These are phyloP conservation scores for Betula pendula DNA, from an alignment of 306 rosid species.

Conservation along the genomic window DNA sequence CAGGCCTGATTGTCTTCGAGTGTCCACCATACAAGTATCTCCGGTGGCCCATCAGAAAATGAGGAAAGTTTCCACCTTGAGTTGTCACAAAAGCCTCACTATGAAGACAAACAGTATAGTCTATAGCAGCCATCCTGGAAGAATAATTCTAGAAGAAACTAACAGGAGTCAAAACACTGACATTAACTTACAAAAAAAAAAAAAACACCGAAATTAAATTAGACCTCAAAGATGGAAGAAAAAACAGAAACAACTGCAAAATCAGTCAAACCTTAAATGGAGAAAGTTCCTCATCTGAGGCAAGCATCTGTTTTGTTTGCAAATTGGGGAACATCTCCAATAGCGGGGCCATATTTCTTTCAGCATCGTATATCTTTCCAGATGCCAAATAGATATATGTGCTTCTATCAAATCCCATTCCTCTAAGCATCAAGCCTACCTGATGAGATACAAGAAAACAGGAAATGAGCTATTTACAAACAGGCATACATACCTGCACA, in stretches of 20 bases:
- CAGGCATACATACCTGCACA: neutral
- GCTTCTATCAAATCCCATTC: constrained; percentile 88
- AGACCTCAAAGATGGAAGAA: constrained; percentile 14
- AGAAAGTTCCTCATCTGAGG: constrained; percentile 81
- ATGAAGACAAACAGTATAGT: constrained; percentile 96
- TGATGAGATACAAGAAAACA: constrained; percentile 41
- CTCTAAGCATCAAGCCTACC: constrained; percentile 98
- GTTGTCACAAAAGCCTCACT: constrained; percentile 99
- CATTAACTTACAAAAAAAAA: too few relatives aligned
- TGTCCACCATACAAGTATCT: constrained; percentile 95
- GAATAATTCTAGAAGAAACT: constrained; percentile 70
- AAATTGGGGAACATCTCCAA: constrained; percentile 92
- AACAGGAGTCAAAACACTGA: constrained; percentile 46
- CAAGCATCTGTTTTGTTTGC: constrained; percentile 79
- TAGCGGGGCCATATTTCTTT: constrained; percentile 80
- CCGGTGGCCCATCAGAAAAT: constrained; percentile 92
- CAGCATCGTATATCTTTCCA: constrained; percentile 82
- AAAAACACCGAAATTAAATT: constrained; percentile 34
- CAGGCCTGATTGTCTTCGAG: constrained; percentile 91
- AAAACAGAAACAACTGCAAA: constrained; percentile 23
- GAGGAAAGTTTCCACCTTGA: constrained; percentile 99
- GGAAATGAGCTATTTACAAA: constrained; percentile 16
- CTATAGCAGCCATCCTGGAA: constrained; percentile 99
- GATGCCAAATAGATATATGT: constrained; percentile 91
- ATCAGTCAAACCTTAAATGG: constrained; percentile 56